These are phyloP conservation scores for Hypholoma fasciculare DNA, from an alignment of 768 basidiomycete species.

Conservation along the genomic window DNA sequence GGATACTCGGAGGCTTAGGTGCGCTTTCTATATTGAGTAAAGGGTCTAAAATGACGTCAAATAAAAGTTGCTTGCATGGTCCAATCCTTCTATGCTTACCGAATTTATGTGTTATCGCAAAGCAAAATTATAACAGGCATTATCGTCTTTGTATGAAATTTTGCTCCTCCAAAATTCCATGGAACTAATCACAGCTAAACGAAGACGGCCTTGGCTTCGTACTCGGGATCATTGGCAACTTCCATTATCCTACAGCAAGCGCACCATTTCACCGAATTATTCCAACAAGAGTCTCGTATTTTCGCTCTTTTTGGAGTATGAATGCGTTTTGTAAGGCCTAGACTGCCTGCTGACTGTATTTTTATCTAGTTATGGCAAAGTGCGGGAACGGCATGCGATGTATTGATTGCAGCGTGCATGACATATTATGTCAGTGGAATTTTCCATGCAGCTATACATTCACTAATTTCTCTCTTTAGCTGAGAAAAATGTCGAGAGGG, in stretches of 20 bases:
- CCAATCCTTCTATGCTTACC: slow-evolving; percentile 7
- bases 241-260: not conserved
- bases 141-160: not conserved
- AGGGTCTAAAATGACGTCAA: not conserved
- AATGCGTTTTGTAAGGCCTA: not conserved
- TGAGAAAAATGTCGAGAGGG: not conserved
- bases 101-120: not conserved
- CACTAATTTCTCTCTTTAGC: not conserved
- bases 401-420: slow-evolving; percentile 9
- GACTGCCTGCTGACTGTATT: not conserved
- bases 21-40: not conserved
- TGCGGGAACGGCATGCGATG: not conserved
- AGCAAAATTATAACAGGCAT: not conserved
- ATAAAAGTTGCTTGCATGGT: slow-evolving; percentile 4
- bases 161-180: not conserved
- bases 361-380: slow-evolving; percentile 4
- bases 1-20: slow-evolving; percentile 3
- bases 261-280: not conserved
- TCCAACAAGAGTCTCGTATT: not conserved
- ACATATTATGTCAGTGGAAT: slow-evolving; percentile 2
- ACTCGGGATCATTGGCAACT: not conserved
- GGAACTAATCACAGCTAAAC: not conserved
- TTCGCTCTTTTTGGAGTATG: not conserved
- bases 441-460: too few species aligned
- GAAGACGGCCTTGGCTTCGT: not conserved